Evolutionary conservation across 192 early-diverging fungal genomes (phyloP), one percentile per base, ranked within the genome.

Genomic region (Coemansia sp.): DNA sequence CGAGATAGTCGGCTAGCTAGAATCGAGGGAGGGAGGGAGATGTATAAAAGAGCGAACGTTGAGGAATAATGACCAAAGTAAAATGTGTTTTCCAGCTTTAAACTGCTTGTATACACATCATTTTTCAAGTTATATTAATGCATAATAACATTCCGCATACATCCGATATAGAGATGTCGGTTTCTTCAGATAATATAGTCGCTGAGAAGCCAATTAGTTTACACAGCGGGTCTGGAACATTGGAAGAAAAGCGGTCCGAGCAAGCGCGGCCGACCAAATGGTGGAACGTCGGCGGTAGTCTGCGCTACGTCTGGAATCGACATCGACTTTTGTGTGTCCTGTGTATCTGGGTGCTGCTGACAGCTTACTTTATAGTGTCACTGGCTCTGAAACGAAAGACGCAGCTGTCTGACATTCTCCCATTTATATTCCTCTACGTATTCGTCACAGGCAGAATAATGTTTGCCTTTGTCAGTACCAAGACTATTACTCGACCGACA

Each of bases 321-420:
- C 48, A 75, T 59, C 55, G 56, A 37, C 3, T 56, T 2, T 42
- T 56, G 17, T 69, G 67, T 51, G 64, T 74, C 54, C 46, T 83
- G 15, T 68, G 37, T 9, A 67, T 82, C 49, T 89, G 83, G 84
- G 18, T 80, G 10, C 47, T 75, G 13, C 13, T 86, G 10, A 86
- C 83, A 8, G 84, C 73, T 37, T 92, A 83, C 71, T 81, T 86
- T 59, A 69, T 89, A 52, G 85, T 82, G 1, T 73, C 85, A 34
- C 62, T 84, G 58, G 70, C 69, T 11, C 62, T 87, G 37, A 77
- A 83, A 25, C 66, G 72, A 30, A 82, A 70, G 39, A 68, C 72
- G 15, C 76, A 76, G 27, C 64, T 82, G 14, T 77, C 81, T 18
- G 59, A 80, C 41, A 50, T 80, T 9, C 68, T 86, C 52, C 71